These are phyloP conservation scores for Brassica carinata DNA, from an alignment of 345 rosid species.

Conservation along the genomic window DNA sequence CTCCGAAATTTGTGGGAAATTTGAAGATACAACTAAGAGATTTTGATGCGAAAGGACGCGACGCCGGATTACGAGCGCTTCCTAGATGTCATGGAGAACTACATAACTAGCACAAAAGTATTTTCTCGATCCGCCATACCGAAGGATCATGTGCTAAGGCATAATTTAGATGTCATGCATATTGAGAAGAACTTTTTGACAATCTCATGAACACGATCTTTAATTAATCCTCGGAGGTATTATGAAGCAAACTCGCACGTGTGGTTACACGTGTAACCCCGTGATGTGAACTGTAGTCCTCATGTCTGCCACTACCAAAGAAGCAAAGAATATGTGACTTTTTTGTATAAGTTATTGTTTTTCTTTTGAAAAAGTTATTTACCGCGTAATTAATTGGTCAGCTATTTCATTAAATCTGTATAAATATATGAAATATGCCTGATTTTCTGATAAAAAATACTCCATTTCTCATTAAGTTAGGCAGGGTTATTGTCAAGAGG, in stretches of 20 bases:
- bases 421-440: background rate
- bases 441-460: background rate
- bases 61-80: too few species aligned
- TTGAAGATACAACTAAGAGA: too few species aligned
- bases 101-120: too few species aligned
- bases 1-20: too few species aligned
- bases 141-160: too few species aligned
- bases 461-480: background rate
- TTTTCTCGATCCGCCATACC: too few species aligned
- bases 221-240: background rate
- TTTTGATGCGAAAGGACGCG: too few species aligned
- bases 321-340: slow-evolving; percentile 1
- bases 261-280: slow-evolving; percentile 25
- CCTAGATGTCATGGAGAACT: too few species aligned
- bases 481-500: slow-evolving; percentile 4
- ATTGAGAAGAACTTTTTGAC: too few species aligned
- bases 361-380: background rate
- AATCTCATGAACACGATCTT: too few species aligned
- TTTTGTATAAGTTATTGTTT: background rate
- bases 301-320: slow-evolving; percentile 38
- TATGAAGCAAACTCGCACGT: slow-evolving; percentile 30
- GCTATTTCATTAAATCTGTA: background rate
- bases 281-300: slow-evolving; percentile 40
- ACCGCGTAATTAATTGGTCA: background rate
- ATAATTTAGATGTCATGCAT: too few species aligned